Evolutionary conservation across 2,329 filamentous ascomycete genomes (phyloP).

Genomic region (Colletotrichum liriopes): DNA sequence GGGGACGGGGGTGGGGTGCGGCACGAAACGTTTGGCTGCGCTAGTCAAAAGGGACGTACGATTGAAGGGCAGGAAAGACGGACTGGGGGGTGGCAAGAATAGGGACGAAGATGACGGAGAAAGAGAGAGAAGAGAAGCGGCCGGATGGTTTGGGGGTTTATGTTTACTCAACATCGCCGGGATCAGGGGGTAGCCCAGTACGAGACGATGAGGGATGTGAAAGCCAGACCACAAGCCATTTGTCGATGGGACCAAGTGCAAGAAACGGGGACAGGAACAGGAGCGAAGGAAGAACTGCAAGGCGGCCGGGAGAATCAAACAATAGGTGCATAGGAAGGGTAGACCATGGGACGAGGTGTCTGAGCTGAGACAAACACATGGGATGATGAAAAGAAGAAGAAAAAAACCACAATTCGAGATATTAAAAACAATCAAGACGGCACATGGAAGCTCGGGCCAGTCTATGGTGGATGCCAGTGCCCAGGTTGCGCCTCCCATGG

Average conservation of each 20-base stretch:
- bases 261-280: slow-evolving; percentile 26
- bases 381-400: background rate
- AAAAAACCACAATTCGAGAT: background rate
- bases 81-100: background rate
- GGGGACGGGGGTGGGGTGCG: background rate
- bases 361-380: background rate
- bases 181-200: slow-evolving; percentile 15
- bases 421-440: slow-evolving; percentile 19
- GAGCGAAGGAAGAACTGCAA: slow-evolving; percentile 23
- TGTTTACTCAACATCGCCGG: slow-evolving; percentile 29
- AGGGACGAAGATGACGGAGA: slow-evolving; percentile 16
- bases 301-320: slow-evolving; percentile 30
- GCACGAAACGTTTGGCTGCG: background rate
- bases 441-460: slow-evolving; percentile 21
- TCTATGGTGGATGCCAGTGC: slow-evolving; percentile 1
- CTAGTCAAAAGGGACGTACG: background rate
- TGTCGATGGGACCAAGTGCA: slow-evolving; percentile 17
- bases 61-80: background rate
- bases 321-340: background rate
- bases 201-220: background rate
- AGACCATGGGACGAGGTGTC: slow-evolving; percentile 7
- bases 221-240: background rate
- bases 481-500: background rate
- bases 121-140: slow-evolving; percentile 6
- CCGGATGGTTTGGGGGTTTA: slow-evolving; percentile 6